Conservation (phyloP, 2,329 filamentous ascomycete genomes). For the Claviceps sp. region DNA sequence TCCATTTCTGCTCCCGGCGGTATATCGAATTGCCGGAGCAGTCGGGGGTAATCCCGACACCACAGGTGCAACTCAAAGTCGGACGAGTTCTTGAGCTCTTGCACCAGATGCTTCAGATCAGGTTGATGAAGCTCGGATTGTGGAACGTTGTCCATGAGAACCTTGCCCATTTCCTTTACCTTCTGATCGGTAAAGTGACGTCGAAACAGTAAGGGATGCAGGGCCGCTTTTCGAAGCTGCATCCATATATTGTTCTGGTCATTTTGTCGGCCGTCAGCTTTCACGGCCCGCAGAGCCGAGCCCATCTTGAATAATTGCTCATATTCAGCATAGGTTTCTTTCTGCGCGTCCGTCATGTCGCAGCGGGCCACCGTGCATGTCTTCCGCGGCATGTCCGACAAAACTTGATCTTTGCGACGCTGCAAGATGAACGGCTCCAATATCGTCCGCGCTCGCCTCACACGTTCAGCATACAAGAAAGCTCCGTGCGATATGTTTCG, state of each 20-base stretch:
- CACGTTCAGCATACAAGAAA: constrained; percentile 74
- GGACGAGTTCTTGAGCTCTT: constrained; percentile 43
- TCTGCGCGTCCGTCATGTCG: constrained; percentile 60
- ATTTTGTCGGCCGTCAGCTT: constrained; percentile 32
- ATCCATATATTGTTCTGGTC: constrained; percentile 66
- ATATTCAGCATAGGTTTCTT: constrained; percentile 55
- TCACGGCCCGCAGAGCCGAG: constrained; percentile 38
- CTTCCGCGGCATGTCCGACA: constrained; percentile 73
- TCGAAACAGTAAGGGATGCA: constrained; percentile 81
- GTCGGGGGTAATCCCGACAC: constrained; percentile 43
- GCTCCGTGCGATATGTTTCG: constrained; percentile 68
- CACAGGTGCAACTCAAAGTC: constrained; percentile 54
- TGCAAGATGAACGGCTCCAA: constrained; percentile 91
- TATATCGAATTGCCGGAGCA: constrained; percentile 40
- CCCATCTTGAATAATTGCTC: constrained; percentile 51
- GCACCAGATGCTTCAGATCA: constrained; percentile 36
- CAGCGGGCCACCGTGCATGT: constrained; percentile 67
- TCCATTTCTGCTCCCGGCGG: constrained; percentile 40
- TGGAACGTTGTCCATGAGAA: constrained; percentile 57
- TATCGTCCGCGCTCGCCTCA: constrained; percentile 77
- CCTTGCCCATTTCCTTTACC: constrained; percentile 63
- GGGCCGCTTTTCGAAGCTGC: constrained; percentile 80
- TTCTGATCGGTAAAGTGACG: constrained; percentile 63
- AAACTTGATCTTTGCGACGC: constrained; percentile 82
- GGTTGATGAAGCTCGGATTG: constrained; percentile 39